Evolutionary conservation across 169 alveolate genomes (phyloP).

Genomic region (Plasmodium blacklocki): DNA sequence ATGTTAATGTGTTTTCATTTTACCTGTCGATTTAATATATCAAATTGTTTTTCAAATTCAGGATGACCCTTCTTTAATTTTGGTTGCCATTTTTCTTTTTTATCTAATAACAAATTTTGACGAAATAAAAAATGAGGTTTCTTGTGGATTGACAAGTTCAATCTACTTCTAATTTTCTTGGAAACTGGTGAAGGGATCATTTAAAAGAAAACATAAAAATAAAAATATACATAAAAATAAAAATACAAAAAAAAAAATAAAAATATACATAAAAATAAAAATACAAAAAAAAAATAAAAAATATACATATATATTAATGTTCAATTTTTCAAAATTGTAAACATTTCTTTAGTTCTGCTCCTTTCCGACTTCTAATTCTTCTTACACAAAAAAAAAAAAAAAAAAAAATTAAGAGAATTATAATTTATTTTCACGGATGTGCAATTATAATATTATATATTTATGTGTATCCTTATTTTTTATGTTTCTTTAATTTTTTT

Average conservation of each 20-base stretch:
- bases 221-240: background rate
- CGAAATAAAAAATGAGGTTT: conserved; percentile 70
- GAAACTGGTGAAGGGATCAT: conserved; percentile 73
- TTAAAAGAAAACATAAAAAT: background rate
- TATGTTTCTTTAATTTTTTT: too few relatives aligned
- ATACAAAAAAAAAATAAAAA: background rate
- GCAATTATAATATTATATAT: too few relatives aligned
- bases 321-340: too few relatives aligned
- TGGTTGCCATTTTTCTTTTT: conserved; percentile 56
- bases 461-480: too few relatives aligned
- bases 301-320: background rate
- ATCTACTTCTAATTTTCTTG: conserved; percentile 59
- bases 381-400: too few relatives aligned
- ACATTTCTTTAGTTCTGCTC: too few relatives aligned
- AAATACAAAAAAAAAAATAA: background rate
- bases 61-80: conserved; percentile 65
- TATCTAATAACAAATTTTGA: conserved; percentile 44
- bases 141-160: conserved; percentile 54
- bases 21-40: conserved; percentile 64
- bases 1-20: background rate
- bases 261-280: background rate
- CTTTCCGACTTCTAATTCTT: too few relatives aligned
- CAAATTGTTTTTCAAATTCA: conserved; percentile 62
- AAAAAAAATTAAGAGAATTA: too few relatives aligned
- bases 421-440: too few relatives aligned